Percentiles rank a stretch among this genome's conserved stretches.
phyloP scores from a whole-genome alignment of 164 flowering plant genomes.

The Aristolochia fimbriata region DNA sequence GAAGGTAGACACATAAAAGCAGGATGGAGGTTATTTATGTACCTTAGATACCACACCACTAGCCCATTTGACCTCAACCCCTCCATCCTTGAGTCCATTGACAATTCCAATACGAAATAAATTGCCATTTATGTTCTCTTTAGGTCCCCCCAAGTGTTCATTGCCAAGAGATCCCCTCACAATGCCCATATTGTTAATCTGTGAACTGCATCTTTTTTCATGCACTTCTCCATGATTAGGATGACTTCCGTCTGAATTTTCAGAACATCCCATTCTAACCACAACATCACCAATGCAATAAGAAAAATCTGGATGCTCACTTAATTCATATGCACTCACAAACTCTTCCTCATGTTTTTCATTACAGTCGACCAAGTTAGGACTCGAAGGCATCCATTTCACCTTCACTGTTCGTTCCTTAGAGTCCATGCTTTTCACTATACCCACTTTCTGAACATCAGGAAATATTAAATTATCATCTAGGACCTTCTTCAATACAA shows the following conservation, averaged over 20 bases:
- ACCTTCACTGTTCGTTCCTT: constrained; percentile 71
- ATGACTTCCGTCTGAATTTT: constrained; percentile 10
- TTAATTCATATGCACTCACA: constrained; percentile 77
- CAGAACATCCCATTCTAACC: constrained; percentile 18
- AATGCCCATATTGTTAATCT: constrained; percentile 1
- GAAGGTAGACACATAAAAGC: background rate
- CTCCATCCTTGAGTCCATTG: constrained; percentile 46
- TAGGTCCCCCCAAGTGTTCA: constrained; percentile 8
- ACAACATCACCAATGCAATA: constrained; percentile 69
- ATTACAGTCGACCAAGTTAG: constrained; percentile 5
- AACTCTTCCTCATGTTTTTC: constrained; percentile 20
- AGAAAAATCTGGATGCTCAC: constrained; percentile 75
- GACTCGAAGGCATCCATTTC: constrained; percentile 33
- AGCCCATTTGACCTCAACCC: constrained; percentile 79
- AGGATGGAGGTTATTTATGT: constrained; percentile 4
- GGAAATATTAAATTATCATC: constrained; percentile 32
- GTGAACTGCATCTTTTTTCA: constrained; percentile 1
- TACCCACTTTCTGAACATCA: constrained; percentile 43
- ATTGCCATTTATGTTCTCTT: constrained; percentile 11
- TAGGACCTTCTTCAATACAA: constrained; percentile 50
- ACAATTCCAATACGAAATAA: constrained; percentile 61
- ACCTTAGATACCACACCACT: constrained; percentile 64
- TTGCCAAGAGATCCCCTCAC: constrained; percentile 9
- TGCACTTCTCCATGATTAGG: constrained; percentile 12
- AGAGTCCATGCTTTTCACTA: constrained; percentile 55